A percentile compares a stretch with the other conserved stretches of the same genome.
phyloP scores from a whole-genome alignment of 1,284 basidiomycete species.

The Agaricales sp. region DNA sequence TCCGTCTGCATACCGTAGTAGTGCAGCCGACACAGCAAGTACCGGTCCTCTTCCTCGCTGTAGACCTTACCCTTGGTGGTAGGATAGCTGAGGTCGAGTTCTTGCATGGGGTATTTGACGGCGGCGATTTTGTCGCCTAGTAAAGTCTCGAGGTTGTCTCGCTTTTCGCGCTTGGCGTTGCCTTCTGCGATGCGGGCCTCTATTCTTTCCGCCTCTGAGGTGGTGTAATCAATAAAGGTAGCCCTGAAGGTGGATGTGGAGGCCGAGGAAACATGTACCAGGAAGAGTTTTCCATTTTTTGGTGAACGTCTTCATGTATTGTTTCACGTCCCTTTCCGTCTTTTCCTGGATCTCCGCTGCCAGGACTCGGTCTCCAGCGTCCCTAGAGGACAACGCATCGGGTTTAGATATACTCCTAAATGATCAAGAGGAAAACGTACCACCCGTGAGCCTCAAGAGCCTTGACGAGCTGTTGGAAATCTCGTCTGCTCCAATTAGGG shows the following conservation, averaged over 20 bases:
- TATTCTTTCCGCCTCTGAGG: conserved; percentile 70
- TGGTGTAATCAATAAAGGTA: not conserved
- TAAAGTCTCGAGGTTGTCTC: conserved; percentile 73
- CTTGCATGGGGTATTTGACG: conserved; percentile 86
- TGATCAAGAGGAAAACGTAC: conserved; percentile 26
- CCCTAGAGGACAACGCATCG: no score
- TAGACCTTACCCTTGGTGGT: conserved; percentile 96
- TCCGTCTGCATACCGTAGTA: conserved; percentile 90
- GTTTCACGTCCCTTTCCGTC: conserved; percentile 69
- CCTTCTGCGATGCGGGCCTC: conserved; percentile 75
- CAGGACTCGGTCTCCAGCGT: conserved; percentile 66
- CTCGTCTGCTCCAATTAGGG: conserved; percentile 83
- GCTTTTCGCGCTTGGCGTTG: conserved; percentile 80
- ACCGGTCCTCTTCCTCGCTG: conserved; percentile 94
- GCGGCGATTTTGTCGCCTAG: conserved; percentile 74
- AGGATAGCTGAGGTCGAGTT: conserved; percentile 88
- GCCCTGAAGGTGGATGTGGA: not conserved
- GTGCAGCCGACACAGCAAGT: conserved; percentile 84
- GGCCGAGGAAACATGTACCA: conserved; percentile 31
- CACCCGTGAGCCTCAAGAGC: conserved; percentile 85
- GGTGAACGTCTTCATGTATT: conserved; percentile 84
- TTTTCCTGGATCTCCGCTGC: conserved; percentile 85
- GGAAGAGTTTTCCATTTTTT: conserved; percentile 83
- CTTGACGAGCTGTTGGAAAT: conserved; percentile 88
- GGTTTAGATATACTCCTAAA: conserved; percentile 6